Base-by-base conservation (phyloP, 495 filamentous ascomycete species). In the Achaetomiella virescens region DNA sequence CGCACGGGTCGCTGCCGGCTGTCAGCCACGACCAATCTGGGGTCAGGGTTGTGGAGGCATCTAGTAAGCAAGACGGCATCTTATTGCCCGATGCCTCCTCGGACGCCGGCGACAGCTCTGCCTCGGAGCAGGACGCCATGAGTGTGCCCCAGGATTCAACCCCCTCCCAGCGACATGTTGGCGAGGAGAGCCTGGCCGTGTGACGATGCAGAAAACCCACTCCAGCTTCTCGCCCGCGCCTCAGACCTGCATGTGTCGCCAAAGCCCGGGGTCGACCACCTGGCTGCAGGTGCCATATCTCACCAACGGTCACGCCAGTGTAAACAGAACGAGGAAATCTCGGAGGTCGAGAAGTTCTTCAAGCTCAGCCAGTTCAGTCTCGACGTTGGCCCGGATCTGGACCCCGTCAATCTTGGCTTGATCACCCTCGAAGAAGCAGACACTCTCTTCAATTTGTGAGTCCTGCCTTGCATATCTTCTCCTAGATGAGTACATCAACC, bases 161-260 rank as follows among this genome's bases (percentile, higher is more conserved):
- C 0, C 66, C 67, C 6, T 67, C 69, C 9, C 61, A 68, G 22
- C 61, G 61, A 24, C 69, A 67, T 40, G 64, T 58, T 12, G 62
- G 51, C 11, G 70, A 72, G 40, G 70, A 70, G 50, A 67, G 57
- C 41, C 72, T 87, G 12, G 78, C 81, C 22, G 64, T 89, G n/a
- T 6, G 85, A 87, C 56, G 85, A 88, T 69, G 85, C 85, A 17
- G 86, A 89, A 60, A 89, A 89, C 55, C 86, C 86, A 0, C 68
- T 89, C 10, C 85, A 89, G 61, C 66, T 89, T 2, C 77, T 89
- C 20, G 86, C 86, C 3, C 74, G 84, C 18, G 85, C 86, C 0
- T 87, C 85, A 6, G 84, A 89, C 64, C 73, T 87, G 33, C 79
- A 84, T 48, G 71, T 83, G 9, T 81, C 80, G 4, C 78, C 81